phyloP scores from a whole-genome alignment of 2,329 filamentous ascomycete genomes.

The Dothideomycetes sp. region DNA sequence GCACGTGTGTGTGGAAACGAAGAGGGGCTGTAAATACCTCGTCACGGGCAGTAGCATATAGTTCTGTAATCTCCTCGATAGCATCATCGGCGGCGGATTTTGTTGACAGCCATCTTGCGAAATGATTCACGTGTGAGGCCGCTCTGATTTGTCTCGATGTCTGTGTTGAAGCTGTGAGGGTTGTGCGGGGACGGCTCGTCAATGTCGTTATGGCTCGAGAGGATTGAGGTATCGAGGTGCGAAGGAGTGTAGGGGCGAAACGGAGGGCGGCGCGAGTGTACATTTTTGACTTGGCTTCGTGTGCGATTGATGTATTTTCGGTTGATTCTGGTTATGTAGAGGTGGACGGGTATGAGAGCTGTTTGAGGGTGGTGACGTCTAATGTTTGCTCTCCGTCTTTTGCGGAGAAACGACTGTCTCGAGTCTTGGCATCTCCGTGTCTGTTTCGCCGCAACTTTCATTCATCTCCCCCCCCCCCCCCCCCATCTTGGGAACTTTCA shows the following conservation, averaged over 20 bases:
- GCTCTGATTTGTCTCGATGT: constrained; percentile 15
- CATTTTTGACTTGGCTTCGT: constrained; percentile 14
- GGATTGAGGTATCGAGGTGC: constrained; percentile 17
- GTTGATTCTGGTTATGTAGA: too few species aligned
- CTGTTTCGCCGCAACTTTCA: too few species aligned
- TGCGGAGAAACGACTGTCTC: too few species aligned
- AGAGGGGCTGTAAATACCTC: constrained; percentile 17
- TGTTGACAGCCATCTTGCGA: constrained; percentile 20
- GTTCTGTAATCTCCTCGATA: constrained; percentile 34
- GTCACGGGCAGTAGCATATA: constrained; percentile 31
- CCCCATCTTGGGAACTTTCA: too few species aligned
- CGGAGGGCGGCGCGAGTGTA: constrained; percentile 15
- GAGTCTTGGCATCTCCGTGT: too few species aligned
- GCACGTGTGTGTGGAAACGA: not conserved
- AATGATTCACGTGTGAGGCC: constrained; percentile 20
- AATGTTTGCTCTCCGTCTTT: too few species aligned
- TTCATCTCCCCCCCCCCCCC: too few species aligned
- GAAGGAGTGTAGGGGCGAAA: constrained; percentile 9
- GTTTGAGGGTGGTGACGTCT: too few species aligned
- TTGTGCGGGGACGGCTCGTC: too few species aligned
- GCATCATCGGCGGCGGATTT: constrained; percentile 29
- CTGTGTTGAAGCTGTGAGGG: too few species aligned
- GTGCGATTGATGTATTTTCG: not conserved
- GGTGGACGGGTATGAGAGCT: too few species aligned
- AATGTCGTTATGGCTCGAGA: not conserved